These are phyloP conservation scores for Lasiodiplodia citricola DNA, from an alignment of 2,329 filamentous ascomycete species.

Conservation along the genomic window DNA sequence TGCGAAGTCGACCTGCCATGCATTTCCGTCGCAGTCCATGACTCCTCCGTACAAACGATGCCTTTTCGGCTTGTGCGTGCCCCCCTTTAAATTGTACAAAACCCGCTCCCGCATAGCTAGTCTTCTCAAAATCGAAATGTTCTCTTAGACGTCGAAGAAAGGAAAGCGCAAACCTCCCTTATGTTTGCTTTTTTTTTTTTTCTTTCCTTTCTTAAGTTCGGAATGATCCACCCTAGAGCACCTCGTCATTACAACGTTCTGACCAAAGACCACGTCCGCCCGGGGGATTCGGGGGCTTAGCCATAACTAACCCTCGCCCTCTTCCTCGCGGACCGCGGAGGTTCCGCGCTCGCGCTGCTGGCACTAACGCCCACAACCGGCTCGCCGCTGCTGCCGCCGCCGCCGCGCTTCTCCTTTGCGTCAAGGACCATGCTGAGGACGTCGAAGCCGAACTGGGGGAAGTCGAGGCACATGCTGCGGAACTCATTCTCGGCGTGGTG, in stretches of 20 bases:
- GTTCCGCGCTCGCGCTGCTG: conserved; percentile 25
- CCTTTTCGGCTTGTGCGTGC: too few species aligned
- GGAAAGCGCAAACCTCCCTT: neutral
- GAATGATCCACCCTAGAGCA: neutral
- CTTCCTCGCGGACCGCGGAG: conserved; percentile 44
- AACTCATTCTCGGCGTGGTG: conserved; percentile 88
- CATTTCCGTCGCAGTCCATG: too few species aligned
- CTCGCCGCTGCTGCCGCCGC: neutral
- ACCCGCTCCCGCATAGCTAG: too few species aligned
- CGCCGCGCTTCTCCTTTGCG: conserved; percentile 52
- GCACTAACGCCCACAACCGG: conserved; percentile 28
- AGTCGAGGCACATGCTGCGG: conserved; percentile 82
- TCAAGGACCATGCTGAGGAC: conserved; percentile 72
- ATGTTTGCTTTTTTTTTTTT: neutral
- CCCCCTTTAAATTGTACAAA: too few species aligned
- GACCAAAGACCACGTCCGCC: neutral
- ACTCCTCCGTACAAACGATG: too few species aligned
- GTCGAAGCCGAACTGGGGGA: conserved; percentile 91
- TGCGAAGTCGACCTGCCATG: too few species aligned
- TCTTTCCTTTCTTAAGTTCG: neutral
- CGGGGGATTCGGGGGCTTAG: neutral
- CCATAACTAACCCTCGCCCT: conserved; percentile 41
- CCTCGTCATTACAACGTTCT: neutral
- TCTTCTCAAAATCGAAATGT: neutral
- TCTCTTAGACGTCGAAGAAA: neutral